Percentiles rank a stretch among this genome's conserved stretches.
Evolutionary conservation across 129 eudicot genomes (phyloP).

Genomic region (Escallonia rubra): DNA sequence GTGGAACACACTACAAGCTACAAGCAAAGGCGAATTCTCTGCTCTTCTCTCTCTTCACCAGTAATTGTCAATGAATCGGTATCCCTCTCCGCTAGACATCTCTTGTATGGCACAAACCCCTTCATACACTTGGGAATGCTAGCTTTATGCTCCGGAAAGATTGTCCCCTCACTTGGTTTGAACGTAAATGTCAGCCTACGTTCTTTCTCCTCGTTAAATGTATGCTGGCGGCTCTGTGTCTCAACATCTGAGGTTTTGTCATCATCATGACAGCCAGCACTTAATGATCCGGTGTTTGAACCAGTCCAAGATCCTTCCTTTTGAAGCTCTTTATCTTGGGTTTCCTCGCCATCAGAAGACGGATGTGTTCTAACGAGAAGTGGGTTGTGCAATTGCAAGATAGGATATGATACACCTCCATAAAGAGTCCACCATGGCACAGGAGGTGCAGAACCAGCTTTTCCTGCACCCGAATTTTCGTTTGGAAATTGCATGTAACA

Average conservation of each 20-base stretch:
- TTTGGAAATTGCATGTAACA: constrained; percentile 33
- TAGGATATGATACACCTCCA: constrained; percentile 34
- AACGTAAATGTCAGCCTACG: constrained; percentile 11
- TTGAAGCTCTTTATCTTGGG: constrained; percentile 20
- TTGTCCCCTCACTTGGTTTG: constrained; percentile 13
- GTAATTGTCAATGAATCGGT: constrained; percentile 25
- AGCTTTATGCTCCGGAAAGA: background rate
- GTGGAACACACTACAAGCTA: constrained; percentile 14
- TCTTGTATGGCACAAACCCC: constrained; percentile 79
- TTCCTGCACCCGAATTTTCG: constrained; percentile 17
- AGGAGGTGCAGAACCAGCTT: constrained; percentile 10
- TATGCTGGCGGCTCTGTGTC: constrained; percentile 20
- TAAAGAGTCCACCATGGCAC: constrained; percentile 49
- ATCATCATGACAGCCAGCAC: constrained; percentile 1
- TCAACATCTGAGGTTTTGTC: constrained; percentile 25
- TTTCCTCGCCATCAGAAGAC: constrained; percentile 10
- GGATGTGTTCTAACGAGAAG: constrained; percentile 12
- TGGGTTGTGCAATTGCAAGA: constrained; percentile 19
- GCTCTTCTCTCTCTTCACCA: constrained; percentile 48
- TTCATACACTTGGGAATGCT: constrained; percentile 1
- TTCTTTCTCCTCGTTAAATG: constrained; percentile 8
- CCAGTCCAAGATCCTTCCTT: constrained; percentile 51
- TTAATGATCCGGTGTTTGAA: constrained; percentile 38
- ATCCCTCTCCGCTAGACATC: constrained; percentile 56
- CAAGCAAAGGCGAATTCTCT: constrained; percentile 58